Conservation (phyloP, 2,329 filamentous ascomycete species). For the Pseudogymnoascus sp. region DNA sequence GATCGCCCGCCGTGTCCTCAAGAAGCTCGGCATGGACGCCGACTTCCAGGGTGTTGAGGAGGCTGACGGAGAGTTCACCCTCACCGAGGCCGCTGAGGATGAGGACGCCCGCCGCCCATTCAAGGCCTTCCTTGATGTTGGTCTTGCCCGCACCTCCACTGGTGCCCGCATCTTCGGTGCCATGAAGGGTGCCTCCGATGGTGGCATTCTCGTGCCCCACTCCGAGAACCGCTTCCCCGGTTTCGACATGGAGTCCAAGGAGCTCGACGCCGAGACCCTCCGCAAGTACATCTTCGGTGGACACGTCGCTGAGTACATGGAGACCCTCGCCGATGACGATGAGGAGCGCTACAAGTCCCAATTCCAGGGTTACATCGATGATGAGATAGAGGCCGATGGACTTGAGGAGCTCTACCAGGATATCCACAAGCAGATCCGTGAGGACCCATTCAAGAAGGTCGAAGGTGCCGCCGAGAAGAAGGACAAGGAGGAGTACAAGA, state of each 20-base stretch:
- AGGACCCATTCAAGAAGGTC: constrained; percentile 95
- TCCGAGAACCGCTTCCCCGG: constrained; percentile 99
- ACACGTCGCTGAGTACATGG: constrained; percentile 99
- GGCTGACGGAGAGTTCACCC: constrained; percentile 87
- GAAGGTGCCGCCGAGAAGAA: constrained; percentile 75
- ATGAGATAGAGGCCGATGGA: constrained; percentile 91
- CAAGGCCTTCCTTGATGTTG: constrained; percentile 98
- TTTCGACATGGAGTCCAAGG: constrained; percentile 94
- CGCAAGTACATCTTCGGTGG: constrained; percentile 99
- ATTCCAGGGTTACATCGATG: constrained; percentile 96
- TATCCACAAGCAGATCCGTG: constrained; percentile 93
- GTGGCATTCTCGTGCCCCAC: constrained; percentile 94
- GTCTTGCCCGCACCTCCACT: constrained; percentile 93
- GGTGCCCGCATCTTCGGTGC: constrained; percentile 98
- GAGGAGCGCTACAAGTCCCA: constrained; percentile 99
- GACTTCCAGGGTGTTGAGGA: constrained; percentile 94
- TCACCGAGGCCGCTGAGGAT: constrained; percentile 85
- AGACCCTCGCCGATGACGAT: constrained; percentile 97
- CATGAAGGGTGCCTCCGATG: constrained; percentile 99
- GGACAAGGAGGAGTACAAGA: constrained; percentile 95
- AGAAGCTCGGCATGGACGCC: constrained; percentile 94
- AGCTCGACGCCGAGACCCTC: constrained; percentile 93
- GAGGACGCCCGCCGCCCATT: constrained; percentile 91
- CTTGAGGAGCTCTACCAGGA: constrained; percentile 95
- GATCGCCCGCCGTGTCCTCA: constrained; percentile 90